Conservation (phyloP, 305 asterid genomes). For the Fraxinus xanthoxyloides region DNA sequence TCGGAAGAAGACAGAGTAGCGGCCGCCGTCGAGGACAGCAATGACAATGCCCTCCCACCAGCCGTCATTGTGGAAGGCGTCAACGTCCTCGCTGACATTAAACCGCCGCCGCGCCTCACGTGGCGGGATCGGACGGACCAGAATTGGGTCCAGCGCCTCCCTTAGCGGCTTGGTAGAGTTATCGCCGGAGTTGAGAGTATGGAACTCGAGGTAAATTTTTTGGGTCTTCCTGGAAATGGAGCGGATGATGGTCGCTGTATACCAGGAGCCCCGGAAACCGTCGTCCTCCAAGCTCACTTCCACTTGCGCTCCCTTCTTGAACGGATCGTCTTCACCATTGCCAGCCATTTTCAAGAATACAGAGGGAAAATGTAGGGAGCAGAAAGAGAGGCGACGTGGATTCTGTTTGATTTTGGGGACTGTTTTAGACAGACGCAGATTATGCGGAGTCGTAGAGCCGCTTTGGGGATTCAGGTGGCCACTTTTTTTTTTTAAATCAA, state of each 20-base stretch:
- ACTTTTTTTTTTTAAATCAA: no score
- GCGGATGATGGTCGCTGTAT: slow-evolving; percentile 49
- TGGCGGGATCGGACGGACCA: slow-evolving; percentile 53
- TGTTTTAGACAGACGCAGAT: no score
- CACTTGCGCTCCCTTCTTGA: slow-evolving; percentile 42
- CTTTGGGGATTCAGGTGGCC: no score
- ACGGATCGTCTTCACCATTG: slow-evolving; percentile 22
- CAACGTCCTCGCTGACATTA: slow-evolving; percentile 55
- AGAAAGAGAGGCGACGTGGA: not conserved
- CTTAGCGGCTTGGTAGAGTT: slow-evolving; percentile 27
- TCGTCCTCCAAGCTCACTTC: slow-evolving; percentile 54
- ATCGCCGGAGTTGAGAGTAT: slow-evolving; percentile 30
- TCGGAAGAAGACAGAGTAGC: slow-evolving; percentile 53
- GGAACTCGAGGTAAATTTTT: slow-evolving; percentile 36
- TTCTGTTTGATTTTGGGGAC: not conserved
- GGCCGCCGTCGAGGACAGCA: slow-evolving; percentile 17
- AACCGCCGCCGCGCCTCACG: slow-evolving; percentile 41
- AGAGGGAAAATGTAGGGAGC: not conserved
- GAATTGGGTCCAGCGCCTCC: slow-evolving; percentile 39
- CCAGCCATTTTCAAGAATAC: not conserved
- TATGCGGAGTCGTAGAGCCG: no score
- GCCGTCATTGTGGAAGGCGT: slow-evolving; percentile 62
- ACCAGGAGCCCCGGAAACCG: slow-evolving; percentile 70
- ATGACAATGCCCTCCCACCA: slow-evolving; percentile 67
- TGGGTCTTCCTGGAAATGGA: slow-evolving; percentile 15